Percentiles rank a stretch among this genome's conserved stretches.
These are phyloP conservation scores for Ceriops zippeliana DNA, from an alignment of 345 rosid species.

Conservation along the genomic window DNA sequence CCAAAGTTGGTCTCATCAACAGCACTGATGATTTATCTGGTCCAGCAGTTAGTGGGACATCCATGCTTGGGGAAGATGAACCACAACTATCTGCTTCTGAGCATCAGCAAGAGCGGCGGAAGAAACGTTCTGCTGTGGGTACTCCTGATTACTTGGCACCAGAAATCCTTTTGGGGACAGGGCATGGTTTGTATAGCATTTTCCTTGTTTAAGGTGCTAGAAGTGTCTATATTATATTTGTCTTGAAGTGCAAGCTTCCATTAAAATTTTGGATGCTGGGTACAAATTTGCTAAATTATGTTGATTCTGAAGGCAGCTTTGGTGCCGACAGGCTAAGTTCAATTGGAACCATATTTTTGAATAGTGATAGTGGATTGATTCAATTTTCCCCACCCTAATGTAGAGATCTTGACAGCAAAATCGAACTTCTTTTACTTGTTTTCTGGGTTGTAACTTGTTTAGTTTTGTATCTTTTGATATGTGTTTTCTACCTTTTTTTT, in stretches of 20 bases:
- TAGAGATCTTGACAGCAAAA: background rate
- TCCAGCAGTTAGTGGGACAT: slow-evolving; percentile 75
- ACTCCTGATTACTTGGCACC: slow-evolving; percentile 99
- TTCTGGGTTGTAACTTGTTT: background rate
- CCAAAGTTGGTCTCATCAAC: slow-evolving; percentile 97
- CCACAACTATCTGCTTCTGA: slow-evolving; percentile 56
- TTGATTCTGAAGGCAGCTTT: slow-evolving; percentile 5
- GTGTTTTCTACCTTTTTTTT: background rate
- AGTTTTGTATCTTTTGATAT: background rate
- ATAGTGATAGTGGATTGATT: too few species aligned
- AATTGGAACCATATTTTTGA: slow-evolving; percentile 6
- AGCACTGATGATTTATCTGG: slow-evolving; percentile 98
- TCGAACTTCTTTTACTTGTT: background rate
- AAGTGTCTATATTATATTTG: slow-evolving; percentile 17
- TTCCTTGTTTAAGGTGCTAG: slow-evolving; percentile 26
- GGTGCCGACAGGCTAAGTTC: background rate
- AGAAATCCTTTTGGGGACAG: slow-evolving; percentile 97
- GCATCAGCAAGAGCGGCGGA: slow-evolving; percentile 63
- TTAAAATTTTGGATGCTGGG: background rate
- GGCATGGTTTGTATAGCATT: slow-evolving; percentile 80
- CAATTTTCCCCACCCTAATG: too few species aligned
- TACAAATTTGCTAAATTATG: background rate
- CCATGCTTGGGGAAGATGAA: slow-evolving; percentile 84
- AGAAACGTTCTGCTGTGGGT: slow-evolving; percentile 99
- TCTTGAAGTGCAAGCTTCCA: background rate